Base-by-base conservation (phyloP, 768 basidiomycete genomes). In the Suillus fuscotomentosus region DNA sequence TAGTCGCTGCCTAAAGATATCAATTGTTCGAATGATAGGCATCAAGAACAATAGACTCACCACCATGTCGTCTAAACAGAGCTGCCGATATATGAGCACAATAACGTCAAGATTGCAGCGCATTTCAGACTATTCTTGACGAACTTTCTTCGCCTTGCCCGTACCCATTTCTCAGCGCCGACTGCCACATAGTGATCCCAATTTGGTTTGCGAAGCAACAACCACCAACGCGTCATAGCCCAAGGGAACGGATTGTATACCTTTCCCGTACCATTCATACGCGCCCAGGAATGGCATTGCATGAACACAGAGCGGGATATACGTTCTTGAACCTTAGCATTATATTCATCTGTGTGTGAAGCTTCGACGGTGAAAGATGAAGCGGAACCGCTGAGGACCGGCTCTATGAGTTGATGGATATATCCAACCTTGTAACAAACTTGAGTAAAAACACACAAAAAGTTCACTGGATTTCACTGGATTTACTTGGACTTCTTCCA, bases 211-310 rank as follows among this genome's bases (percentile, higher is more conserved):
- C 75, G 77, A 42, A 79, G 72, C 72, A 72, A 74, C 69, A 71
- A 73, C 75, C 78, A 81, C 66, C 74, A 76, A n/a, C 69, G 47
- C 3, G 67, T 64, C 11, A 70, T 68, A 5, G 69, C 64, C 69
- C 82, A 80, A 39, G 80, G 83, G 63, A 83, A 84, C 6, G 79
- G 75, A 55, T 69, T 73, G 36, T 72, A 75, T 8, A 77, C 67
- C 64, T 78, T 82, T 5, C 82, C 82, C 7, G 61, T 72, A 6
- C 76, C 72, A 8, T 73, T 74, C 1, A 69, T 70, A 1, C 78
- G 77, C 66, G 82, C 80, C 80, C 81, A 84, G 14, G 82, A 81
- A n/a, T 66, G 57, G 65, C 80, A 82, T 10, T 73, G 68, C 41
- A 70, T 41, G 22, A 73, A 76, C 55, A 70, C 67, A 7, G 66